Evolutionary conservation across 148 eudicot species (phyloP), one percentile per base, ranked within the genome.

Genomic region (Mesembryanthemum crystallinum): DNA sequence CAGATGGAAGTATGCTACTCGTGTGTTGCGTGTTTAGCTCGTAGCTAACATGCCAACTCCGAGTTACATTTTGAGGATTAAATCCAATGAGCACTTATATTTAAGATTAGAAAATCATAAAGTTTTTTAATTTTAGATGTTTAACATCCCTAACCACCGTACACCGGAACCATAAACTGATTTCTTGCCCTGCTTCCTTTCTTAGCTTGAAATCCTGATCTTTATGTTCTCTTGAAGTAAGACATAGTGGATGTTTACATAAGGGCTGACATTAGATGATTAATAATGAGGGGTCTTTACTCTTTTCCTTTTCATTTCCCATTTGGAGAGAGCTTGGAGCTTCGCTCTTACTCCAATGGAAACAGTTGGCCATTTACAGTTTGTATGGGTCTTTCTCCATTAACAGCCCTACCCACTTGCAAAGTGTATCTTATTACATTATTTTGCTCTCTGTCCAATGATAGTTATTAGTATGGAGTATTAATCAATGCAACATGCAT

Each of bases 21-120:
- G 71, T 80, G 83, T 80, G 59, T 80, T 64, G 64, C 43, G 59
- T 80, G 79, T 64, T 80, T 27, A 39, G 49, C 72, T 69, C 72
- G 21, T n/a, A 23, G 71, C 67, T 75, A 75, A 75, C 74, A 79
- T 79, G 82, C 61, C 82, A 73, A 75, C 54, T 79, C 49, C 39
- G 72, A 25, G 11, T 29, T n/a, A 23, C 64, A 52, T 21, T 39
- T 15, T 39, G 12, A 33, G 37, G 0, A 32, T 29, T 12, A 35
- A 35, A 35, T 2, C 39, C 39, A 35, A 35, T 35, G 39, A 35
- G 39, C 39, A 35, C 39, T 2, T 35, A 35, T 35, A 35, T 35
- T 35, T 35, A 35, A 35, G 39, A 35, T 2, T 35, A 35, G 39
- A 35, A 35, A 35, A 35, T 2, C 6, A 3, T n/a, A n/a, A n/a